Evolutionary conservation across 331 rosid species (phyloP), one percentile per base, ranked within the genome.

Genomic region (Malus hybrid): DNA sequence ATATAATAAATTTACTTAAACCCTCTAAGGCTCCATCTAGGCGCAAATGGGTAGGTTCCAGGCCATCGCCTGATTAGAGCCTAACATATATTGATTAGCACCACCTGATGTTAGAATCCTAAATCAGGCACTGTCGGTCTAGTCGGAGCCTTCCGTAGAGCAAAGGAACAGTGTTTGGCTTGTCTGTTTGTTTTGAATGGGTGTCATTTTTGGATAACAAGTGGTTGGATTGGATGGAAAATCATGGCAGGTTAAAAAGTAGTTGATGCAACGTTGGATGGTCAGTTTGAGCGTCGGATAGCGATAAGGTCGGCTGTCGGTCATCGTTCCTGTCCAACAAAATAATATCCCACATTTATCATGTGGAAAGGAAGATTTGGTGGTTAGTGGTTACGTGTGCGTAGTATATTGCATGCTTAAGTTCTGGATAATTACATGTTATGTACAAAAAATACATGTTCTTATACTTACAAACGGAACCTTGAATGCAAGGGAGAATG

Each of bases 31-130:
- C 13, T 42, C 13, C 4, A 0, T 39, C 46, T 39, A 10, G 0
- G 1, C 13, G 4, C 5, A 42, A 0, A 10, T 0, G 13, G 5
- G 5, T 0, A 42, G 11, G 13, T 0, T 9, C 0, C 13, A 39
- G 1, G 1, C 4, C 0, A 0, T 0, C 5, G 0, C 13, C 0
- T 3, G 13, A 42, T 42, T 42, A 42, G 0, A 0, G 1, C 0
- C 5, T 10, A 42, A 42, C 14, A 10, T 42, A 42, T 42, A 0
- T 42, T 42, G 1, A 42, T 42, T 42, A 42, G 1, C 0, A 42
- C 0, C 5, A 10, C 5, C 14, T 3, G 0, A 10, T 10, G 5
- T 10, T 42, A 42, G 48, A 42, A 42, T 42, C 5, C 5, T 42
- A 0, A 42, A 42, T 42, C 0, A 0, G 0, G 0, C 14, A 10